These are phyloP conservation scores for slime mould (Dictyostelium discoideum) DNA, from an alignment of 78 protist genomes.

Conservation along the genomic window DNA sequence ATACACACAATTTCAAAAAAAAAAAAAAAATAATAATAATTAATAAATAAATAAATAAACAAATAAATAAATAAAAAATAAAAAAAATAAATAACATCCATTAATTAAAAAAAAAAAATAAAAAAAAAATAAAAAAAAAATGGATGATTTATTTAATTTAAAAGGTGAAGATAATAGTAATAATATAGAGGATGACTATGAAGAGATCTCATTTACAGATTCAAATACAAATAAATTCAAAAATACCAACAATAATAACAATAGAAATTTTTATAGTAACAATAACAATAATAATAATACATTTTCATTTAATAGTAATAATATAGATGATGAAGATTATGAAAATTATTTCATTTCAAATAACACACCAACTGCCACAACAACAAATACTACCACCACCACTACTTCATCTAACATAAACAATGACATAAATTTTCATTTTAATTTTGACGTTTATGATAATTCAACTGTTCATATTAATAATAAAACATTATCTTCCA, in stretches of 20 bases:
- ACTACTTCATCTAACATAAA: neutral
- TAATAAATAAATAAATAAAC: no score
- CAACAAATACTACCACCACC: neutral
- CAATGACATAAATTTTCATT: slow-evolving; percentile 2
- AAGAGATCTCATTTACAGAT: slow-evolving; percentile 24
- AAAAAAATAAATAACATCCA: no score
- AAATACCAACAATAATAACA: neutral
- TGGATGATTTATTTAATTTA: slow-evolving; percentile 56
- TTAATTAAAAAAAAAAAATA: no score
- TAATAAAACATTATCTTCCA: neutral
- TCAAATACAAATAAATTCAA: slow-evolving; percentile 5
- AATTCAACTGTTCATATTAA: neutral
- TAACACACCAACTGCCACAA: neutral
- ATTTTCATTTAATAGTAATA: neutral
- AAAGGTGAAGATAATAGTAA: neutral
- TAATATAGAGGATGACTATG: slow-evolving; percentile 26
- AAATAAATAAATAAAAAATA: neutral
- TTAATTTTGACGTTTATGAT: slow-evolving; percentile 34
- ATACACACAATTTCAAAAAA: neutral
- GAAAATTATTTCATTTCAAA: neutral
- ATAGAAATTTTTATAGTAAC: neutral
- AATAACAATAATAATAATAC: neutral
- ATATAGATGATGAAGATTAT: neutral
- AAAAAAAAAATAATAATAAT: neutral
- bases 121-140: neutral